phyloP scores from a whole-genome alignment of 208 protist species.

The Crithidia acanthocephali region DNA sequence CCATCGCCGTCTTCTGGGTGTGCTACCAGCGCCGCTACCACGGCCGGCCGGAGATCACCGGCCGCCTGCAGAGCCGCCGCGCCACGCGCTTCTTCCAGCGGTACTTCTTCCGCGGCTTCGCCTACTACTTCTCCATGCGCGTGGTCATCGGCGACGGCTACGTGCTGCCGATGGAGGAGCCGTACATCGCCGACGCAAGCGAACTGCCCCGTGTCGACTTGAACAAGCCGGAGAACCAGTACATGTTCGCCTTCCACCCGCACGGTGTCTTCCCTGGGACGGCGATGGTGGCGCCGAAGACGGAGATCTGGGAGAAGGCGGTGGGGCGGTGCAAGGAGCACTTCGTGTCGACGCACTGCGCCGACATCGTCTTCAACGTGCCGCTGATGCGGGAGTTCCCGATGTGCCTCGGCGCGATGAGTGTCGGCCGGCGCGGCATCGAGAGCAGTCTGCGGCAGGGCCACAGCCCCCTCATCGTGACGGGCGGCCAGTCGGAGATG shows the following conservation, averaged over 20 bases:
- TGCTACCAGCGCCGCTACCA: conserved; percentile 68
- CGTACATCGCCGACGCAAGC: conserved; percentile 15
- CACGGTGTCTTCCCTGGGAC: conserved; percentile 89
- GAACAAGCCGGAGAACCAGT: conserved; percentile 60
- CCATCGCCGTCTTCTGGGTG: conserved; percentile 60
- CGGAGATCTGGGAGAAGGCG: conserved; percentile 60
- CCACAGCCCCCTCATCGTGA: conserved; percentile 82
- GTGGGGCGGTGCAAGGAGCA: conserved; percentile 49
- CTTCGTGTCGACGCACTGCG: conserved; percentile 66
- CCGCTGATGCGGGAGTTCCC: conserved; percentile 81
- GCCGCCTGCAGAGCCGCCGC: conserved; percentile 41
- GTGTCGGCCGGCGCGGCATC: conserved; percentile 60
- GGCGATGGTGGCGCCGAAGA: conserved; percentile 57
- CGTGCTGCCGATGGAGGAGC: conserved; percentile 31
- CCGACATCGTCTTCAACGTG: conserved; percentile 80
- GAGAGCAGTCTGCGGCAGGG: conserved; percentile 58
- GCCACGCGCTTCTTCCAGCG: conserved; percentile 47
- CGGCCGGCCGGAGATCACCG: conserved; percentile 62
- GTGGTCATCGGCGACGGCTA: conserved; percentile 38
- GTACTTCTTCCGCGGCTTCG: conserved; percentile 63
- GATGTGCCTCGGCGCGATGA: conserved; percentile 57
- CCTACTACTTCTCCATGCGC: conserved; percentile 64
- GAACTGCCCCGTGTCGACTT: conserved; percentile 40
- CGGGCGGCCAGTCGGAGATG: conserved; percentile 91
- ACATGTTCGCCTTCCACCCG: conserved; percentile 84